Conservation (phyloP, 2,329 filamentous ascomycete species). For the Fusarium coffeatum region DNA sequence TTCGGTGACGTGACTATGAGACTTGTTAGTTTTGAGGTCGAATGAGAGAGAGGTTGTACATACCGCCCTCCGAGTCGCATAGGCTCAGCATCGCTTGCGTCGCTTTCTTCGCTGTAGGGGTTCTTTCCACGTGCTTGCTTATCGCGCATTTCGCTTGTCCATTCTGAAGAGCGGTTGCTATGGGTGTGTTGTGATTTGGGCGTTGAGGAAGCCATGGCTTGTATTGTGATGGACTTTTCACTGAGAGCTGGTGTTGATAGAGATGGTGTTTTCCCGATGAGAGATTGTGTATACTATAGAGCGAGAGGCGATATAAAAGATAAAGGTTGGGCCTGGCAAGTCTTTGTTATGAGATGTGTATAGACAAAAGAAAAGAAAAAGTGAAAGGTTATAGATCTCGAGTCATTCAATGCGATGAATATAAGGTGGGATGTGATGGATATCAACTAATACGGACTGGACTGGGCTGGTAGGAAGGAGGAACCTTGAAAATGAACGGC, state of each 20-base stretch:
- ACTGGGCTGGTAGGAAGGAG: background rate
- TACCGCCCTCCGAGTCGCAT: slow-evolving; percentile 32
- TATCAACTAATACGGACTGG: slow-evolving; percentile 13
- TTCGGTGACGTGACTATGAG: slow-evolving; percentile 47
- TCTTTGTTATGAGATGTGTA: background rate
- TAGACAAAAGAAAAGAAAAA: background rate
- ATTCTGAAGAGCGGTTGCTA: slow-evolving; percentile 44
- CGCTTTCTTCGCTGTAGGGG: slow-evolving; percentile 55
- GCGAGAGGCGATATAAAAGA: background rate
- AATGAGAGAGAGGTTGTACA: background rate
- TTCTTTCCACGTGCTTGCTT: slow-evolving; percentile 70
- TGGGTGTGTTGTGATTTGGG: slow-evolving; percentile 51
- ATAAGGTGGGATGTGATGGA: background rate
- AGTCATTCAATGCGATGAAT: slow-evolving; percentile 7
- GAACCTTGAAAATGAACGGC: slow-evolving; percentile 1
- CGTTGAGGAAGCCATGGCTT: slow-evolving; percentile 34
- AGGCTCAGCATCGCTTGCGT: slow-evolving; percentile 39
- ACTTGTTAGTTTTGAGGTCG: background rate
- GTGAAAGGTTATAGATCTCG: background rate
- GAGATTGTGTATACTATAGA: background rate
- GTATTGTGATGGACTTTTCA: background rate
- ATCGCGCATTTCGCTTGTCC: slow-evolving; percentile 66
- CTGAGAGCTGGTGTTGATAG: background rate
- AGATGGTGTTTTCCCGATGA: background rate
- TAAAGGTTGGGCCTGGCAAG: background rate